Base-by-base conservation (phyloP, 805 yeast genomes). In the Yarrowia sp. region DNA sequence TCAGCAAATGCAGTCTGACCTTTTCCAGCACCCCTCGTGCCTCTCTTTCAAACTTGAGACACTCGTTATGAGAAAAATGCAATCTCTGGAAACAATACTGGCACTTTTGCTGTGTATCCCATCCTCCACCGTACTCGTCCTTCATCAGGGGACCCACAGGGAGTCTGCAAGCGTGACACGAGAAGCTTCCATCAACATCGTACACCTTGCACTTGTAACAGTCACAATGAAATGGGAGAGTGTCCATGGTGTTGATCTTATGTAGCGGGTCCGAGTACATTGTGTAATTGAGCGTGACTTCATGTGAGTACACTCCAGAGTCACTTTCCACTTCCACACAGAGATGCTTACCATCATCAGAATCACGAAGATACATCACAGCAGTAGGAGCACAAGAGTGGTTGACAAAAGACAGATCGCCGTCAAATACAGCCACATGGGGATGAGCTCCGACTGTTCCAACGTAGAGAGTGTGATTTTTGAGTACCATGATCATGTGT, bases 361-460 rank as follows among this genome's bases (percentile, higher is more conserved):
- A 36, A 40, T 48, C 56, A 2, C 46, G 38, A 2, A 49, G 38
- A n/a, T 63, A 63, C 56, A 63, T 48, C 38, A 63, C 55, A 2
- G 67, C 67, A 7, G 45, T 5, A 11, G 67, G 67, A 10, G 67
- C 67, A 63, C 67, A 63, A 8, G 67, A 63, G 22, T 63, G 67
- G 48, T 63, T 63, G 67, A 63, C 12, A 11, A 48, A 63, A 7
- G 67, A 45, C 22, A 63, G 48, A 41, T 48, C 45, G 2, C 36
- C 45, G 45, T 63, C 67, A 16, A 63, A 38, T 8, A 63, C 56
- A 22, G 67, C 56, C 15, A 63, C 56, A 26, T 48, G 56, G 4
- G 67, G 67, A 1, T 63, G 67, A 1, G 56, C 55, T 14, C 67
- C 67, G 11, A 48, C 67, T 1, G 55, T 63, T 4, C 56, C 67